Conservation (phyloP, 1,284 basidiomycete genomes). For the Anthracocystis panici-leucophaei region DNA sequence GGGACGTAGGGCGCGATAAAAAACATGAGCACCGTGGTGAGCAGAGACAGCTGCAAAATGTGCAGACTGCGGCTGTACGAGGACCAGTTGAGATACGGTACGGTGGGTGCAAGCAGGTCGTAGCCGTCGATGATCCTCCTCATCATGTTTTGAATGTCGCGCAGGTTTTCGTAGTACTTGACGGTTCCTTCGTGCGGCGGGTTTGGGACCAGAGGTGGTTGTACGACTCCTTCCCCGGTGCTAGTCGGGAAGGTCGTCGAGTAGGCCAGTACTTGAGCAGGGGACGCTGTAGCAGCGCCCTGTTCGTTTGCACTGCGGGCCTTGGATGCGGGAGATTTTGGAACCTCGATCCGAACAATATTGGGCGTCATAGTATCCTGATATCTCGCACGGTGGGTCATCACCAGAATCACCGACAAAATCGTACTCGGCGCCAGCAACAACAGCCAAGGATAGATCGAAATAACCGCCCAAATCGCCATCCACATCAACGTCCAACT, state of each 20-base stretch:
- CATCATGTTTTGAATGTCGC: constrained; percentile 70
- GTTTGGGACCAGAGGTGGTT: constrained; percentile 59
- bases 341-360: constrained; percentile 31
- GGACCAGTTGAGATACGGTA: constrained; percentile 69
- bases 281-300: constrained; percentile 4
- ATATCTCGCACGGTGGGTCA: constrained; percentile 57
- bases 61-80: constrained; percentile 62
- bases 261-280: constrained; percentile 31
- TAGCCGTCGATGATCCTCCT: constrained; percentile 67
- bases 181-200: constrained; percentile 66
- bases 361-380: constrained; percentile 50
- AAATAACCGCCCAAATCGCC: constrained; percentile 66
- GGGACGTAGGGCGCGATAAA: constrained; percentile 65
- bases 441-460: constrained; percentile 63
- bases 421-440: constrained; percentile 60
- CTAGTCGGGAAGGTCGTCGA: constrained; percentile 37
- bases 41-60: constrained; percentile 61
- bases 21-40: constrained; percentile 61
- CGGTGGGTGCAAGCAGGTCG: constrained; percentile 61
- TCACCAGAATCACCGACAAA: constrained; percentile 61
- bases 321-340: constrained; percentile 37
- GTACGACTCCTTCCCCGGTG: constrained; percentile 39
- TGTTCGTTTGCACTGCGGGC: constrained; percentile 4
- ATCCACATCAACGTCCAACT: constrained; percentile 68
- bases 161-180: constrained; percentile 66